phyloP scores from a whole-genome alignment of 208 protist genomes.

The Blechomonas ayalai region DNA sequence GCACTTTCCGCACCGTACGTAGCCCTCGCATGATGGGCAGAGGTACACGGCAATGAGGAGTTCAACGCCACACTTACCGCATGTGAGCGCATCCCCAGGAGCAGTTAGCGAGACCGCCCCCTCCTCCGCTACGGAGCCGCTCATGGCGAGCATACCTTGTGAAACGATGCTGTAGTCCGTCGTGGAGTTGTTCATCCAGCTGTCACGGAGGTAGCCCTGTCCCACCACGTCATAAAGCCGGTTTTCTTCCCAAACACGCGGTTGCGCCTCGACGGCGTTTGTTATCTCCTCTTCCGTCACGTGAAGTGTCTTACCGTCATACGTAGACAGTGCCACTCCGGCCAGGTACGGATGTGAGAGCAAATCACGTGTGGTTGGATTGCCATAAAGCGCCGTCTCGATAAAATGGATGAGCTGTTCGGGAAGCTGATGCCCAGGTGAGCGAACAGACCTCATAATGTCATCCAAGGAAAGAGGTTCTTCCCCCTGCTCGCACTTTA shows the following conservation, averaged over 20 bases:
- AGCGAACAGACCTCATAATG: constrained; percentile 19
- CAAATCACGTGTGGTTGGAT: constrained; percentile 22
- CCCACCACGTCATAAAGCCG: constrained; percentile 6
- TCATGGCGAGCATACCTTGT: too few relatives aligned
- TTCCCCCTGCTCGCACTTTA: not conserved
- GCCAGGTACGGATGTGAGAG: constrained; percentile 49
- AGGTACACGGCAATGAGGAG: constrained; percentile 49
- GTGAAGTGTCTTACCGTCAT: constrained; percentile 15
- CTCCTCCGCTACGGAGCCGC: too few relatives aligned
- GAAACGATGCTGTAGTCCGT: too few relatives aligned
- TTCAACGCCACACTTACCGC: constrained; percentile 52
- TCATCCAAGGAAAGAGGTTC: constrained; percentile 13
- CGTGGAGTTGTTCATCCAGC: too few relatives aligned
- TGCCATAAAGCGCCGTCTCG: constrained; percentile 23
- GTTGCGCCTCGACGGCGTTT: constrained; percentile 27
- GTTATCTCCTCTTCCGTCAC: constrained; percentile 33
- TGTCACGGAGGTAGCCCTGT: not conserved
- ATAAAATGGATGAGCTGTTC: constrained; percentile 44
- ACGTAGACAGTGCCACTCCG: not conserved
- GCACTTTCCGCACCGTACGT: constrained; percentile 76
- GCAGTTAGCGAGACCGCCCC: too few relatives aligned
- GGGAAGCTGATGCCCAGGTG: constrained; percentile 10
- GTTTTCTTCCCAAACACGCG: constrained; percentile 38
- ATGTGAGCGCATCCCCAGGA: too few relatives aligned
- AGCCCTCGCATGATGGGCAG: constrained; percentile 40